phyloP scores from a whole-genome alignment of 78 protist genomes.

The Cavenderia fasciculata region DNA sequence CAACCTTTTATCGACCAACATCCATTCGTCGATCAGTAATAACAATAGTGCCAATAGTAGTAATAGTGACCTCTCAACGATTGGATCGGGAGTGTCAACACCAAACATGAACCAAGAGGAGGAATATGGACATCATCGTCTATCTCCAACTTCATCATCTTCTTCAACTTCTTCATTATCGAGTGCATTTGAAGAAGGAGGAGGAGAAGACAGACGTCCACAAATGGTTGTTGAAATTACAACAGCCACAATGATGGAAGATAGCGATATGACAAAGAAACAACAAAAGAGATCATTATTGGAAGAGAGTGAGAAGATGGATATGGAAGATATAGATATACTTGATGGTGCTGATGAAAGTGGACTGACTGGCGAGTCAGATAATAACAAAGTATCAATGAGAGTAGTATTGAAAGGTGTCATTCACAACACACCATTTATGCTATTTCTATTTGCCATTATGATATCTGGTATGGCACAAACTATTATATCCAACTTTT shows the following conservation, averaged over 20 bases:
- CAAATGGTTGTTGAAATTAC: too few species aligned
- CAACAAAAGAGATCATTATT: too few species aligned
- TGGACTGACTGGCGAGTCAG: too few species aligned
- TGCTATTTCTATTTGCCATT: slow-evolving; percentile 17
- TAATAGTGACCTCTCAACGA: background rate
- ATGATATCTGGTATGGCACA: slow-evolving; percentile 8
- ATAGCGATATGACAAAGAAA: too few species aligned
- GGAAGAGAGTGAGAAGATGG: background rate
- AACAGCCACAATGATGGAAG: too few species aligned
- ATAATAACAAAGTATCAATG: background rate
- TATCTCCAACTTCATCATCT: too few species aligned
- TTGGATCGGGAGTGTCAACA: background rate
- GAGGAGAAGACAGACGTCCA: background rate
- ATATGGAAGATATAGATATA: background rate
- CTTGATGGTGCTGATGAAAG: too few species aligned
- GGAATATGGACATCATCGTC: too few species aligned
- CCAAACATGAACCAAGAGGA: too few species aligned
- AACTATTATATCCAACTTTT: slow-evolving; percentile 1
- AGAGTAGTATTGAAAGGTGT: background rate
- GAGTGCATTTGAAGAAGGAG: background rate
- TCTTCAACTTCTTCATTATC: background rate
- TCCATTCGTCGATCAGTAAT: background rate
- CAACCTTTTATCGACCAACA: background rate
- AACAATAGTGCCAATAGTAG: background rate
- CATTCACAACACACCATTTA: background rate